Evolutionary conservation across 192 early-diverging fungal genomes (phyloP).

Genomic region (Backusella macrospora): DNA sequence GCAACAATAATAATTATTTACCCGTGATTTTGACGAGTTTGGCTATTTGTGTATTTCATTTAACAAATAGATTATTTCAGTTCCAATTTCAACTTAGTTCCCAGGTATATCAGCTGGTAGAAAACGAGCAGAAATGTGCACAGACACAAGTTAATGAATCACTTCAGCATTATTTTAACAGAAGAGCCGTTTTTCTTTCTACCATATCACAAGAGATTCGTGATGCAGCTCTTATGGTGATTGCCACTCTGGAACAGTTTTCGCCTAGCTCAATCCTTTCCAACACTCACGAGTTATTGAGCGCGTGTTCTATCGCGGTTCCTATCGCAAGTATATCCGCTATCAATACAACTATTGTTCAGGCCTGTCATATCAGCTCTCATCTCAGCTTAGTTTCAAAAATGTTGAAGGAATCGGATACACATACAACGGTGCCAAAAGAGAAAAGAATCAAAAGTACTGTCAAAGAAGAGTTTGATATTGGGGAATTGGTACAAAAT

Average conservation of each 20-base stretch:
- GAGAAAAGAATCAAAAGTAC: conserved; percentile 8
- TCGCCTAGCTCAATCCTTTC: conserved; percentile 47
- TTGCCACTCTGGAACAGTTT: conserved; percentile 54
- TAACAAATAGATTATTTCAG: background rate
- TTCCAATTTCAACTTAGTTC: background rate
- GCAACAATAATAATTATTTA: background rate
- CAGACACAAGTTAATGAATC: conserved; percentile 3
- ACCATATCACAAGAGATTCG: conserved; percentile 46
- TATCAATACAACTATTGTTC: conserved; percentile 53
- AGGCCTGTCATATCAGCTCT: conserved; percentile 49
- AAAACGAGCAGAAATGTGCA: background rate
- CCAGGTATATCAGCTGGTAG: background rate
- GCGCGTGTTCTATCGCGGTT: conserved; percentile 57
- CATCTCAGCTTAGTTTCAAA: conserved; percentile 44
- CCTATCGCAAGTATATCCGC: conserved; percentile 55
- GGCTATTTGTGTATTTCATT: background rate
- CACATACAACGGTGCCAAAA: background rate
- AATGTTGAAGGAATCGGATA: conserved; percentile 26
- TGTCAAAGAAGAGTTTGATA: conserved; percentile 49
- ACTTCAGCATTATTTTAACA: background rate
- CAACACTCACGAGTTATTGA: conserved; percentile 50
- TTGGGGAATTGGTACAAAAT: conserved; percentile 56
- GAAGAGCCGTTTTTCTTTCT: conserved; percentile 27
- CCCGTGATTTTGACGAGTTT: background rate
- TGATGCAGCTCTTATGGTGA: conserved; percentile 47